These are phyloP conservation scores for Dalbergia oliveri DNA, from an alignment of 306 rosid genomes.

Conservation along the genomic window DNA sequence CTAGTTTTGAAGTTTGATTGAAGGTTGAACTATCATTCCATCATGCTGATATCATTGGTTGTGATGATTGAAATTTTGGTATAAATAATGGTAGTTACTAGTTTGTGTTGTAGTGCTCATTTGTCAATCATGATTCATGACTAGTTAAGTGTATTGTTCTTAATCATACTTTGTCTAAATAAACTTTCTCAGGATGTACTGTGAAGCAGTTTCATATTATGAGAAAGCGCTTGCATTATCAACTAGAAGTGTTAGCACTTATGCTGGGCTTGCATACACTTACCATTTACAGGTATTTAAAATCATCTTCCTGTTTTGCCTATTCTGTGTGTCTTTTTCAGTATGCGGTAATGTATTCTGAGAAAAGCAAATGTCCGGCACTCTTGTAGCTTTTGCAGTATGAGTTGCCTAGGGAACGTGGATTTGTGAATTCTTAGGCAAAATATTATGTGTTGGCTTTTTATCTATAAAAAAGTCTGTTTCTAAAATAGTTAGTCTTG, in stretches of 20 bases:
- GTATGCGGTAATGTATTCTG: background rate
- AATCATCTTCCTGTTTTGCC: background rate
- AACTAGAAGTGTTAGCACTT: conserved; percentile 86
- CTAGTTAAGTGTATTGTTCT: conserved; percentile 17
- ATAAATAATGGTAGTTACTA: background rate
- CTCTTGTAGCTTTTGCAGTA: background rate
- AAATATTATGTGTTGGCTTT: background rate
- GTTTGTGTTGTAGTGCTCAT: conserved; percentile 7
- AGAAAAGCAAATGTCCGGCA: conserved; percentile 20
- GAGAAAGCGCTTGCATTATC: conserved; percentile 94
- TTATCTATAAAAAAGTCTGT: background rate
- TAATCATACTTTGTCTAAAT: conserved; percentile 40
- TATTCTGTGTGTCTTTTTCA: conserved; percentile 9
- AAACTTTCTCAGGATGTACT: conserved; percentile 67
- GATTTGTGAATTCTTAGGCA: conserved; percentile 16
- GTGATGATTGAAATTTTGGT: background rate
- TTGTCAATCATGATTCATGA: background rate
- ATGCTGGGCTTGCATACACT: conserved; percentile 97
- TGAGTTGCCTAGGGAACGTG: conserved; percentile 17
- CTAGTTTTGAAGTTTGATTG: background rate
- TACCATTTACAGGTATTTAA: conserved; percentile 83
- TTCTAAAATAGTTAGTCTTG: conserved; percentile 17
- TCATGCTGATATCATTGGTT: conserved; percentile 12
- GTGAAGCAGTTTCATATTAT: conserved; percentile 80
- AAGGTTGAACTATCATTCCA: conserved; percentile 16